Evolutionary conservation across 345 rosid species (phyloP).

Genomic region (Rubroshorea leprosula): DNA sequence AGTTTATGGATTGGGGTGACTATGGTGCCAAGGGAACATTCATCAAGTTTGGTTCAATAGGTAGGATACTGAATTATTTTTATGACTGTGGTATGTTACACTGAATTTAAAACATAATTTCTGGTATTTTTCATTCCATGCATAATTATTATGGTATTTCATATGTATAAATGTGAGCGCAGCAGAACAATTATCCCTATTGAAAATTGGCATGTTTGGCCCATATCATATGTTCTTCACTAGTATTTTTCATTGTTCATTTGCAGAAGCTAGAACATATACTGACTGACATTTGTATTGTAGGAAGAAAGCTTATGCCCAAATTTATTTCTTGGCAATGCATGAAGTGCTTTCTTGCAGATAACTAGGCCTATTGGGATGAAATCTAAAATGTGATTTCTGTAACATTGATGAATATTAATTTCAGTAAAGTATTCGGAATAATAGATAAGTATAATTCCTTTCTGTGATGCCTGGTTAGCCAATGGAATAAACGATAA

Average conservation of each 20-base stretch:
- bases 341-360: no score
- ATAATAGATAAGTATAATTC: neutral
- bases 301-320: no score
- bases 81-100: no score
- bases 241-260: neutral
- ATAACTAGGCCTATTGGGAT: no score
- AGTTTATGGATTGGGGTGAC: constrained; percentile 96
- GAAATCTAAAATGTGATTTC: neutral
- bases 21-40: constrained; percentile 78
- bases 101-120: neutral
- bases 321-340: no score
- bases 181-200: no score
- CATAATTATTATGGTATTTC: no score
- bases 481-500: neutral
- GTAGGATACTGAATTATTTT: constrained; percentile 26
- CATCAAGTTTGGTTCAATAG: constrained; percentile 78
- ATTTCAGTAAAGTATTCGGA: neutral
- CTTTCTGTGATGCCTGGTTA: neutral
- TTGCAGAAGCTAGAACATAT: neutral
- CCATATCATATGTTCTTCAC: no score
- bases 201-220: no score
- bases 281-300: no score
- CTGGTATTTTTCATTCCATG: neutral
- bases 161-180: no score
- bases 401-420: neutral